A percentile compares a stretch with the other conserved stretches of the same genome.
These are phyloP conservation scores for Solanum tacnaense DNA, from an alignment of 257 asterid genomes.

Conservation along the genomic window DNA sequence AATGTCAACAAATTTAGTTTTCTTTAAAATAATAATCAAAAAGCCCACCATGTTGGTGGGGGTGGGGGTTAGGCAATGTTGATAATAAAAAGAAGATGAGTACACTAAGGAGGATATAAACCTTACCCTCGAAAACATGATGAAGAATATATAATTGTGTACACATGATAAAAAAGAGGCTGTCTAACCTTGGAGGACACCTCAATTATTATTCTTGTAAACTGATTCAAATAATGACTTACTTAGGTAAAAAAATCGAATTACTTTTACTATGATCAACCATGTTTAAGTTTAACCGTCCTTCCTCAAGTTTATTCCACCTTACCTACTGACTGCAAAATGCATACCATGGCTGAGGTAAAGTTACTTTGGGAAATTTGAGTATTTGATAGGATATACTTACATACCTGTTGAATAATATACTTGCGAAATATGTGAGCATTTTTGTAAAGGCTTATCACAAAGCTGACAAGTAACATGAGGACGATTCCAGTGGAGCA, in stretches of 20 bases:
- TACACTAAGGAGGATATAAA: background rate
- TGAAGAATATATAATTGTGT: background rate
- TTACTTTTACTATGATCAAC: too few species aligned
- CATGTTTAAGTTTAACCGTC: too few species aligned
- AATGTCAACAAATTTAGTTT: background rate
- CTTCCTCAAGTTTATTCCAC: too few species aligned
- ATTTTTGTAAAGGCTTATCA: rapidly evolving
- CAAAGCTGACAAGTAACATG: too few species aligned
- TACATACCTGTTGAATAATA: background rate
- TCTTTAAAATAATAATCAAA: background rate
- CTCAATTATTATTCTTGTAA: too few species aligned
- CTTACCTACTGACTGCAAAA: too few species aligned
- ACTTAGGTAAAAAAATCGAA: too few species aligned
- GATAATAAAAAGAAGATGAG: background rate
- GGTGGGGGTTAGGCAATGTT: background rate
- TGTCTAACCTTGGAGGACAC: background rate
- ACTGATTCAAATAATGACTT: too few species aligned
- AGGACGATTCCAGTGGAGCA: too few species aligned
- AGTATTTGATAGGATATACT: background rate
- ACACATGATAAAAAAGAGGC: background rate
- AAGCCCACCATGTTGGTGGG: background rate
- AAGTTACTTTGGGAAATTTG: too few species aligned
- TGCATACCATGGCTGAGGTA: too few species aligned
- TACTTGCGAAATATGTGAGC: too few species aligned
- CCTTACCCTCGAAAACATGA: background rate